A percentile compares a stretch with the other conserved stretches of the same genome.
Conservation (phyloP, 2,329 filamentous ascomycete genomes). For the Teratosphaeria nubilosa region DNA sequence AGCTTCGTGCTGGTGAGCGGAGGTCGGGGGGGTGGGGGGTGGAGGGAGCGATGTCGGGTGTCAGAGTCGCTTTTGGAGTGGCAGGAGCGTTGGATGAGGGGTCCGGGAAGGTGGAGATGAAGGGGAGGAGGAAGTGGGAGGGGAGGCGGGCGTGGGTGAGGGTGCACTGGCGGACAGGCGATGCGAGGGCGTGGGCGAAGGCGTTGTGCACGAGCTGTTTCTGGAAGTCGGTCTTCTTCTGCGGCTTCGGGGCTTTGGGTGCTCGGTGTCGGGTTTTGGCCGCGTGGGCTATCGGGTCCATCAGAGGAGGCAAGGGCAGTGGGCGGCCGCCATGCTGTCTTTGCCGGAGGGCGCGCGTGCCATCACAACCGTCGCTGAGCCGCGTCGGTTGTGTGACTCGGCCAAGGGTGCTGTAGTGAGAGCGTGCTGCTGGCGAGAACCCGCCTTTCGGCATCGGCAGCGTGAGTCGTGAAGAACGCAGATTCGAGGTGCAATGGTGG, state of each 20-base stretch:
- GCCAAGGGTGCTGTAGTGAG: neutral
- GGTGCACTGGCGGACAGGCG: conserved; percentile 48
- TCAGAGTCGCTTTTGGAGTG: neutral
- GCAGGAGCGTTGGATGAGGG: conserved; percentile 28
- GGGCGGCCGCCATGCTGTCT: conserved; percentile 25
- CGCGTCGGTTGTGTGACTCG: conserved; percentile 10
- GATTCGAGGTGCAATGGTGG: neutral
- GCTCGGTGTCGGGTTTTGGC: conserved; percentile 28
- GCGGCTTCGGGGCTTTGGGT: conserved; percentile 34
- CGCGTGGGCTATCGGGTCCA: conserved; percentile 34
- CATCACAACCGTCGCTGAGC: conserved; percentile 22
- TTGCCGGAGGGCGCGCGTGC: conserved; percentile 22
- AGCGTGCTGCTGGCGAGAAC: neutral
- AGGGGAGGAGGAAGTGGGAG: conserved; percentile 52
- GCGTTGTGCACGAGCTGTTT: conserved; percentile 51
- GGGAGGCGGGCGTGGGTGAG: conserved; percentile 45
- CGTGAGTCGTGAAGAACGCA: neutral
- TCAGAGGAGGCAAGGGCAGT: conserved; percentile 39
- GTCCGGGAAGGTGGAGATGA: conserved; percentile 31
- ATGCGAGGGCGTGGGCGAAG: conserved; percentile 54
- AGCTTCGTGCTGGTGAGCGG: neutral
- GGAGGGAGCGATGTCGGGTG: neutral
- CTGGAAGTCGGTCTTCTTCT: conserved; percentile 42
- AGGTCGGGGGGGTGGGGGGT: neutral
- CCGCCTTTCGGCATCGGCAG: neutral